Base-by-base conservation (phyloP, 1,139 yeast species). In the Pichia sp. region DNA sequence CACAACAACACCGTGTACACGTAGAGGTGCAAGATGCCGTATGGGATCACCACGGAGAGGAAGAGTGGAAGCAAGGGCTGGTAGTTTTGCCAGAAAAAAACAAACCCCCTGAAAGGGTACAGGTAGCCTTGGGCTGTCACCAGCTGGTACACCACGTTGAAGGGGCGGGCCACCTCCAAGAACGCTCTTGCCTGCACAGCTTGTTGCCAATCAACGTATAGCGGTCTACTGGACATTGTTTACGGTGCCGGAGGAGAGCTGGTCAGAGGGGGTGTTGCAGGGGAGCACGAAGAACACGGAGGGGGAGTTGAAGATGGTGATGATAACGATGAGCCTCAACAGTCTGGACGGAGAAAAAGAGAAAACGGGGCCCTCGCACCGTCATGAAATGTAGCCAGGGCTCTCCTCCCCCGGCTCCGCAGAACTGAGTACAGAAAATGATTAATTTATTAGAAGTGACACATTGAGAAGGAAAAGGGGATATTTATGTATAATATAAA, bases 31-130 rank as follows among this genome's bases (percentile, higher is more conserved):
- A 66, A 52, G 5, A 63, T 30, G 19, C 61, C 40, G 23, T 60
- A 56, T 1, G 67, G 66, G 8, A 64, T 59, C 19, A 63, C 11
- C 42, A 64, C 50, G 1, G 66, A 59, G 13, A 61, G 19, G 29
- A 59, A 64, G 5, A 63, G 42, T 13, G 68, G 68, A 59, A 65
- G 60, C 16, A 65, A 44, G 19, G 55, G 57, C 5, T 62, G 59
- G 43, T 50, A 50, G 46, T 64, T 57, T 31, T 56, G 53, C 19
- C 60, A 54, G 47, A 65, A 64, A 41, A 64, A 64, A 2, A 38
- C 10, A 1, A 67, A 48, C 1, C 69, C 70, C 48, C 60, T 57
- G 8, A 64, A 29, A 3, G 68, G 68, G 40, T 60, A 65, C 5
- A 56, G 29, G 10, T 51, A 51, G 4, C 63, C 57, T 1, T 59